These are phyloP conservation scores for Penicillium sp. DNA, from an alignment of 2,329 filamentous ascomycete genomes.

Conservation along the genomic window DNA sequence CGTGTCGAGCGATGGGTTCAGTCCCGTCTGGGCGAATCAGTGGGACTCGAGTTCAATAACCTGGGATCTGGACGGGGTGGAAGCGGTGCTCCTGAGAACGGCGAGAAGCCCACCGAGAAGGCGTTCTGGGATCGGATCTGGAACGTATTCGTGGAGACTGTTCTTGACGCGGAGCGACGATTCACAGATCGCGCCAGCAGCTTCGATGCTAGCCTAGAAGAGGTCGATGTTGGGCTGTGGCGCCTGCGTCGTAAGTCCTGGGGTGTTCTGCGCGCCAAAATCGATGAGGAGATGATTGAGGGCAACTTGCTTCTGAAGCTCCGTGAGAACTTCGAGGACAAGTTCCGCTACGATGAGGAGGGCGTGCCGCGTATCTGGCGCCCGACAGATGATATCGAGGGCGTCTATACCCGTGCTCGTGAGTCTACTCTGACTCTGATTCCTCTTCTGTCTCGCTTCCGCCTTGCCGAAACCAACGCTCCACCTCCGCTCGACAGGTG, in stretches of 20 bases:
- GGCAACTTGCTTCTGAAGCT: slow-evolving; percentile 94
- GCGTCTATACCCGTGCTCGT: slow-evolving; percentile 84
- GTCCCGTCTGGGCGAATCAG: slow-evolving; percentile 78
- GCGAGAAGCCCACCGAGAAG: slow-evolving; percentile 74
- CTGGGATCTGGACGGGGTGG: slow-evolving; percentile 84
- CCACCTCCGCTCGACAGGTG: slow-evolving; percentile 81
- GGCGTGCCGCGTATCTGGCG: slow-evolving; percentile 97
- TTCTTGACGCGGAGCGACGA: slow-evolving; percentile 77
- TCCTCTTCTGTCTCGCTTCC: slow-evolving; percentile 82
- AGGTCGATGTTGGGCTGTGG: slow-evolving; percentile 92
- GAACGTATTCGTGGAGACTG: slow-evolving; percentile 77
- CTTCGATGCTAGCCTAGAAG: slow-evolving; percentile 87
- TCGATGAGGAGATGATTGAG: slow-evolving; percentile 98
- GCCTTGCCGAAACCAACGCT: slow-evolving; percentile 68
- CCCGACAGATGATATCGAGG: slow-evolving; percentile 94
- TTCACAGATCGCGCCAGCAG: slow-evolving; percentile 88
- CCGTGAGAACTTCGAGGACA: slow-evolving; percentile 97
- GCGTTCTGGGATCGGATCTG: slow-evolving; percentile 96
- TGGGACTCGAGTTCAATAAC: slow-evolving; percentile 94
- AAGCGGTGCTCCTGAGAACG: slow-evolving; percentile 73
- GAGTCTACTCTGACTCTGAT: slow-evolving; percentile 91
- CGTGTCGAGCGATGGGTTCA: slow-evolving; percentile 93
- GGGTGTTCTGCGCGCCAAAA: slow-evolving; percentile 82
- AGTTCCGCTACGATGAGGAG: slow-evolving; percentile 94
- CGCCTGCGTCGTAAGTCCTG: slow-evolving; percentile 89